Conservation (phyloP, 257 asterid species). For the Cruciata laevipes region DNA sequence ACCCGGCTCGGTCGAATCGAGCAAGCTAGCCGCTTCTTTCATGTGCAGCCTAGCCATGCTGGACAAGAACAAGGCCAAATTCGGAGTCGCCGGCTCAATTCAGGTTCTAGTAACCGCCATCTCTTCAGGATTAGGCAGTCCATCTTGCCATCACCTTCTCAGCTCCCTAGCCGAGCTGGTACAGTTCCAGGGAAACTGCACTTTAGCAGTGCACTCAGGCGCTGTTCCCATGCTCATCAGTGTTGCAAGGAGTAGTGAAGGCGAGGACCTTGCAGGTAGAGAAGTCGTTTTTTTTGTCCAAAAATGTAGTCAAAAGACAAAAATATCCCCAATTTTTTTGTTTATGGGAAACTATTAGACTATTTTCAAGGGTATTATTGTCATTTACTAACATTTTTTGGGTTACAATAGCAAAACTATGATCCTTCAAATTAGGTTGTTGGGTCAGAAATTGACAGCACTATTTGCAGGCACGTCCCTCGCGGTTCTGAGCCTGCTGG, state of each 20-base stretch:
- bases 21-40: constrained; percentile 58
- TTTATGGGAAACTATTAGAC: too few species aligned
- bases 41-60: constrained; percentile 79
- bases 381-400: too few species aligned
- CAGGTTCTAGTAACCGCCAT: constrained; percentile 47
- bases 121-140: constrained; percentile 26
- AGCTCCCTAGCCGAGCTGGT: constrained; percentile 69
- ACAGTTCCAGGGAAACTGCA: constrained; percentile 84
- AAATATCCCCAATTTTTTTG: too few species aligned
- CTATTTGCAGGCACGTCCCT: constrained; percentile 50
- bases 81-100: constrained; percentile 64
- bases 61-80: constrained; percentile 71
- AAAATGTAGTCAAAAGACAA: too few species aligned
- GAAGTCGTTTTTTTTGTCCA: too few species aligned
- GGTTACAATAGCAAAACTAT: too few species aligned
- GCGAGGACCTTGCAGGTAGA: constrained; percentile 40
- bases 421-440: too few species aligned
- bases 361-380: too few species aligned
- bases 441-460: too few species aligned
- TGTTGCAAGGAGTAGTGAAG: constrained; percentile 30
- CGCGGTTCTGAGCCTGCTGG: constrained; percentile 43
- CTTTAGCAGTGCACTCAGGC: constrained; percentile 56
- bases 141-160: constrained; percentile 60
- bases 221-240: constrained; percentile 47
- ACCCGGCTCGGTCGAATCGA: constrained; percentile 25